Evolutionary conservation across 2,329 filamentous ascomycete genomes (phyloP).

Genomic region (Elsinoe perseae): DNA sequence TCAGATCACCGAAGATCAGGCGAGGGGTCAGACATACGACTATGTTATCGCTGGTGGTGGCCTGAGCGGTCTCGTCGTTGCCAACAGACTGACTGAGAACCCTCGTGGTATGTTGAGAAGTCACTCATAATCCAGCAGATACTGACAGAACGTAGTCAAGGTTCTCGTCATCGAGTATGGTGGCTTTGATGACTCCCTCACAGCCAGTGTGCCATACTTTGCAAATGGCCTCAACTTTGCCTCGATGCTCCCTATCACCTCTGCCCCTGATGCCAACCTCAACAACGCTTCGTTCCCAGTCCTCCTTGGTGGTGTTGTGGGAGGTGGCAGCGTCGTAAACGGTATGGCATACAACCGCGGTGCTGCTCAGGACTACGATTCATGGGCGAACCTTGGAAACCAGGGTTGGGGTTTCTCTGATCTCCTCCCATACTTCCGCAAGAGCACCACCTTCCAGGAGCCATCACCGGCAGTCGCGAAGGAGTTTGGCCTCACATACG

Average conservation of each 20-base stretch:
- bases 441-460: conserved; percentile 22
- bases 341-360: conserved; percentile 17
- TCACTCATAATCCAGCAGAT: not conserved
- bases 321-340: conserved; percentile 16
- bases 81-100: conserved; percentile 14
- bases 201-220: conserved; percentile 11
- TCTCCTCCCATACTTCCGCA: conserved; percentile 24
- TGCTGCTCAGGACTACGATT: conserved; percentile 22
- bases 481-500: conserved; percentile 21
- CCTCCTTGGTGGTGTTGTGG: conserved; percentile 15
- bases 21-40: conserved; percentile 8
- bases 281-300: conserved; percentile 18
- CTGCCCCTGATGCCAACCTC: conserved; percentile 5
- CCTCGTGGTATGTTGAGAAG: not conserved
- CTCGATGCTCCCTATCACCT: conserved; percentile 13
- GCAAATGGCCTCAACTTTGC: conserved; percentile 13
- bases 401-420: not conserved
- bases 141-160: conserved; percentile 15
- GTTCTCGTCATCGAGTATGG: conserved; percentile 20
- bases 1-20: not conserved
- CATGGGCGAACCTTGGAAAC: not conserved
- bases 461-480: conserved; percentile 19
- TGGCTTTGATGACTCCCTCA: conserved; percentile 4
- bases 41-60: conserved; percentile 20
- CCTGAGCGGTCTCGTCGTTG: conserved; percentile 17